phyloP scores from a whole-genome alignment of 768 basidiomycete species.

The Serendipita sp. region DNA sequence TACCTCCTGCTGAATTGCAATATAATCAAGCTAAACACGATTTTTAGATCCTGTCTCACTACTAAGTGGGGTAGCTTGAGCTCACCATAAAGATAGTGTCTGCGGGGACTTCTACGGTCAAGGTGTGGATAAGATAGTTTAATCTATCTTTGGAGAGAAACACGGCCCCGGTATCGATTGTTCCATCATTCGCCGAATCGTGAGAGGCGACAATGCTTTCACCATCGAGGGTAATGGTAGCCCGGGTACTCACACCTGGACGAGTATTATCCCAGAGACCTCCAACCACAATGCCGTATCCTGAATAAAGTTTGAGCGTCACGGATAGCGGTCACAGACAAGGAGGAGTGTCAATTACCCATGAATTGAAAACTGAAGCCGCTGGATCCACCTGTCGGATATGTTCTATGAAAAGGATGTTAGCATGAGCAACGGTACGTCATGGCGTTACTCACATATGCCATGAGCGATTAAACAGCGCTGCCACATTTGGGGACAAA shows the following conservation, averaged over 20 bases:
- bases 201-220: neutral
- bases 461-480: neutral
- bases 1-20: neutral
- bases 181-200: neutral
- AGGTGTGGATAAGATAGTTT: neutral
- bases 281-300: neutral
- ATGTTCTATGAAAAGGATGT: neutral
- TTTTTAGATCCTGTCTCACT: no score
- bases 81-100: neutral
- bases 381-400: neutral
- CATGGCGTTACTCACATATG: neutral
- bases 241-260: neutral
- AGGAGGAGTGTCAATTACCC: neutral
- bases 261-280: neutral
- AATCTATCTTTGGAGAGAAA: neutral
- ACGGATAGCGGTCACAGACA: neutral
- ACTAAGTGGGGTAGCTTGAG: no score
- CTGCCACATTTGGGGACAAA: neutral
- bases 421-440: neutral
- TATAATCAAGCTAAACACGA: constrained; percentile 4
- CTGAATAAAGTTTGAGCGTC: neutral
- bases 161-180: neutral
- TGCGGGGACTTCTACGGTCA: neutral
- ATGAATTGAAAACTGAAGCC: neutral
- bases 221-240: neutral